Conservation (phyloP, 208 protist genomes). For the Leishmania amazonensis region DNA sequence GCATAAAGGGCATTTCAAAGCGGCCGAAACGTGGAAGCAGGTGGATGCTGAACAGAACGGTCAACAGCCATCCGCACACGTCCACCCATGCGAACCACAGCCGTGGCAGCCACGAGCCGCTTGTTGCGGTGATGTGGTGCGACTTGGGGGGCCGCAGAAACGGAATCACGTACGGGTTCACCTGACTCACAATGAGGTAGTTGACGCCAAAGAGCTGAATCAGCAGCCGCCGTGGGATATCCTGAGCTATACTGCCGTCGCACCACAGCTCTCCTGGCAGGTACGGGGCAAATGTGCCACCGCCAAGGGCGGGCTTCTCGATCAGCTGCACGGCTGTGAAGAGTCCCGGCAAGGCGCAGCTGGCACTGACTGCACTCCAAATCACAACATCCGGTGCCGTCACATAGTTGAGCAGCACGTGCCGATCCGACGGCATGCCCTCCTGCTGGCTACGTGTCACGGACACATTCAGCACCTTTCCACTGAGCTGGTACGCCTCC, state of each 20-base stretch:
- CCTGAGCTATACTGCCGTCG: constrained; percentile 64
- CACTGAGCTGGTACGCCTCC: constrained; percentile 79
- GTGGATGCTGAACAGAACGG: constrained; percentile 42
- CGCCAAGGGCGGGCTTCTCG: constrained; percentile 41
- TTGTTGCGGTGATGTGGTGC: constrained; percentile 20
- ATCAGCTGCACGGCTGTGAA: constrained; percentile 75
- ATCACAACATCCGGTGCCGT: constrained; percentile 82
- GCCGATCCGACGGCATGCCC: constrained; percentile 44
- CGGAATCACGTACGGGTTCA: constrained; percentile 84
- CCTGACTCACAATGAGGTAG: constrained; percentile 81
- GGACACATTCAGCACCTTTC: constrained; percentile 83
- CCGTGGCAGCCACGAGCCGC: constrained; percentile 24
- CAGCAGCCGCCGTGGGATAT: constrained; percentile 69
- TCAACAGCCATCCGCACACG: constrained; percentile 45
- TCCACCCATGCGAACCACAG: constrained; percentile 34
- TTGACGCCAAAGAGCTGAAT: constrained; percentile 74
- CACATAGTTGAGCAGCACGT: constrained; percentile 83
- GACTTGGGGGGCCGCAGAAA: constrained; percentile 56
- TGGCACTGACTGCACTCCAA: constrained; percentile 75
- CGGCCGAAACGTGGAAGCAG: constrained; percentile 42
- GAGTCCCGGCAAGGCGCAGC: constrained; percentile 65
- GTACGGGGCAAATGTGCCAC: constrained; percentile 48
- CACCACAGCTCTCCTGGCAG: constrained; percentile 60
- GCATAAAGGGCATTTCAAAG: constrained; percentile 42
- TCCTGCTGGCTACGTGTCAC: constrained; percentile 58